Evolutionary conservation across 257 asterid species (phyloP), one percentile per base, ranked within the genome.

Genomic region (Fraxinus anomala): DNA sequence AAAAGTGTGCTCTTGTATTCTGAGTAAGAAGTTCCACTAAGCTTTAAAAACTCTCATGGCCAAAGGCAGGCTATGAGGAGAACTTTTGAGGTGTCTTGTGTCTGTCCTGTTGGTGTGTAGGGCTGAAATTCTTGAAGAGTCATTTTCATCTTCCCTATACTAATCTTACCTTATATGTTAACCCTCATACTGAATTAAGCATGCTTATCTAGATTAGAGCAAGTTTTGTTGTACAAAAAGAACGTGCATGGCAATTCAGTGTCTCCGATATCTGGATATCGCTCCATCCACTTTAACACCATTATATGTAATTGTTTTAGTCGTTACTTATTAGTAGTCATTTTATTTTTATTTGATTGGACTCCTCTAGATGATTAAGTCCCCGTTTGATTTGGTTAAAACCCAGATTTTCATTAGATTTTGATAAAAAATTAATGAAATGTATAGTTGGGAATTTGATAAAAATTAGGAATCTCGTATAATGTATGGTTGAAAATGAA

Each of bases 1-100:
- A 65, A 85, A 89, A 83, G 86, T 74, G 92, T 83, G 94, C 85
- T 91, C 88, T 84, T 87, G 89, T 78, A 83, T 80, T 75, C 76
- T 79, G 79, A 70, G 78, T 54, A 80, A 77, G 74, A 75, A 76
- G 79, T 80, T 82, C 81, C 85, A 42, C 13, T 39, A 39, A 39
- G 13, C 13, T 39, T 77, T 61, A 78, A 78, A 81, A 75, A 72
- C 81, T 39, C 80, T 78, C 73, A 56, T 82, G 67, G 80, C 79
- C 79, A 82, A 85, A 51, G 75, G 70, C 70, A 80, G 83, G 70
- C 71, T 73, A 42, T 63, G 34, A 73, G 77, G 73, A 70, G 85
- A 76, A 75, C 81, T 81, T 80, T 75, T 83, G 93, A 79, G 82
- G 87, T 70, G 92, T 88, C 94, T 63, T 37, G 13, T 68, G 68